These are phyloP conservation scores for Cupressus sempervirens DNA, from an alignment of 75 land plant genomes.

Conservation along the genomic window DNA sequence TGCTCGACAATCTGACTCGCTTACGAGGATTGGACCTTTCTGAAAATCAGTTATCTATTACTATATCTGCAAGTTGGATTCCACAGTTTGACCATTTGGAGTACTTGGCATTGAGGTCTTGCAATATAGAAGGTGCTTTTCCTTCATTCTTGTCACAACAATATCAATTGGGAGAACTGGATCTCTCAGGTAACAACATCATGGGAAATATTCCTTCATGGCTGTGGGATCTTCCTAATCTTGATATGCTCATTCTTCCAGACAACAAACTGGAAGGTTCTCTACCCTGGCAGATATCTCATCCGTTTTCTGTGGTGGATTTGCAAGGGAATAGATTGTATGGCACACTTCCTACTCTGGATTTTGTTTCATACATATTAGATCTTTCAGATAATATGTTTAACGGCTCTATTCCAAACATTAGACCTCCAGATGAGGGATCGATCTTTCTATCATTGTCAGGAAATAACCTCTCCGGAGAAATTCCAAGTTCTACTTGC, in stretches of 20 bases:
- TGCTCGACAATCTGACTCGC: neutral
- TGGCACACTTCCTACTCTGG: neutral
- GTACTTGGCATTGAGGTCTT: neutral
- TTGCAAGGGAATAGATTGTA: neutral
- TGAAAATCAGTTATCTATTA: no score
- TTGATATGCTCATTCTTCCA: no score
- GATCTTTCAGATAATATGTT: neutral
- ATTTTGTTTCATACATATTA: neutral
- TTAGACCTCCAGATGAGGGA: no score
- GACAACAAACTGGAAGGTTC: no score
- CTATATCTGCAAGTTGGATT: no score
- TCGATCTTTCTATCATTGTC: neutral
- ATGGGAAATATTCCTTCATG: neutral
- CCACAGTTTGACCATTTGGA: neutral
- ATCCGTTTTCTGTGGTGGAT: no score
- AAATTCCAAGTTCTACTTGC: neutral
- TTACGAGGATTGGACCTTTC: neutral
- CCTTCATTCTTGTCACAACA: neutral
- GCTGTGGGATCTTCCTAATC: neutral
- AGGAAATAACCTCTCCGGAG: neutral
- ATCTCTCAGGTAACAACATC: neutral
- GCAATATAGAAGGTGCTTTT: neutral
- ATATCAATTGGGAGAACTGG: neutral
- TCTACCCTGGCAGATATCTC: no score
- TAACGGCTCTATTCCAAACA: neutral